These are phyloP conservation scores for Solanum chiquidenum DNA, from an alignment of 257 asterid species.

Conservation along the genomic window DNA sequence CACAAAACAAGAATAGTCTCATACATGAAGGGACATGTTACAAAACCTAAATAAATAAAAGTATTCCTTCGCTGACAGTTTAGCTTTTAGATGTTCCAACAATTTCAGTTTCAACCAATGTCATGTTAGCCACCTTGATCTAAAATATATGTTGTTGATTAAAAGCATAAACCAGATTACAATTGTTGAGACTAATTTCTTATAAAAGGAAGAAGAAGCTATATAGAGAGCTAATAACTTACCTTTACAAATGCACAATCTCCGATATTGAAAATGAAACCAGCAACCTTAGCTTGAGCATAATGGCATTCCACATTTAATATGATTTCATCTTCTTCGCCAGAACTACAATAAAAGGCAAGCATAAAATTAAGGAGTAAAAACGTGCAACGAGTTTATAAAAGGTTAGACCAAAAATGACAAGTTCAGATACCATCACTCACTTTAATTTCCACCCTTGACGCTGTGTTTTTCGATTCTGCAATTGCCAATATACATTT, in stretches of 20 bases:
- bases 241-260: slow-evolving; percentile 80
- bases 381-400: not conserved
- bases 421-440: slow-evolving; percentile 39
- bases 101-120: not conserved
- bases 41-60: not conserved
- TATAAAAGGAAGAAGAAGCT: not conserved
- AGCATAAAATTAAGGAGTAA: slow-evolving; percentile 9
- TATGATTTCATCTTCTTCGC: slow-evolving; percentile 77
- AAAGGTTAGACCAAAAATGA: slow-evolving; percentile 18
- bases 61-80: not conserved
- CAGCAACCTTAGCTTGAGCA: slow-evolving; percentile 60
- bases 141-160: not conserved
- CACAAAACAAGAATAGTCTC: not conserved
- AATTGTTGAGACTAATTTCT: not conserved
- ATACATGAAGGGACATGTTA: not conserved
- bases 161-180: not conserved
- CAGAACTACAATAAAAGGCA: slow-evolving; percentile 34
- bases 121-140: not conserved
- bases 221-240: not conserved
- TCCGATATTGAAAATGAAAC: slow-evolving; percentile 42
- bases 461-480: slow-evolving; percentile 38
- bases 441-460: slow-evolving; percentile 61
- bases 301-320: slow-evolving; percentile 70
- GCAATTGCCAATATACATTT: slow-evolving; percentile 18
- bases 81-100: not conserved